Evolutionary conservation across 148 eudicot genomes (phyloP), one percentile per base, ranked within the genome.

Genomic region (Fagopyrum esculentum): DNA sequence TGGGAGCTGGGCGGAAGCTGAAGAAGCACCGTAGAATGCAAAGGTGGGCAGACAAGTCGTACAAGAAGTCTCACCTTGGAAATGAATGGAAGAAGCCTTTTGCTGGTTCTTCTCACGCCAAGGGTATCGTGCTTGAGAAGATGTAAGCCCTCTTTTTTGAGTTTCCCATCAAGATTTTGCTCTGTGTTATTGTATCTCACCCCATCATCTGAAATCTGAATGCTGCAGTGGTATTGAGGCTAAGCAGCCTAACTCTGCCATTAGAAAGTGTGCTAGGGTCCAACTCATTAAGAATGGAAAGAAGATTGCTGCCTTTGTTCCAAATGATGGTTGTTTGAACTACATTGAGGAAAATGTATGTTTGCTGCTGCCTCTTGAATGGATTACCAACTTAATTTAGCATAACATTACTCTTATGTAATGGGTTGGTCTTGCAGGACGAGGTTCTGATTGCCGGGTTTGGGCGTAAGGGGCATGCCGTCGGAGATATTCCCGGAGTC

Each of bases 401-500:
- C 9, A 49, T 35, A 35, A 35, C 40, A 35, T 35, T 35, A 35
- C 40, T 35, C 40, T 35, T 35, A 35, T 35, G 40, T 35, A 35
- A 64, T 29, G 15, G 9, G 2, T 3, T 70, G 40, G 52, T 64
- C 70, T 48, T 74, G 64, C 73, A 91, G 98, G 98, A 93, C 54
- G 98, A 93, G 81, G 97, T 93, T 64, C 78, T 91, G 93, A 93
- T 93, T 80, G 97, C 98, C 81, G 94, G 98, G 83, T 93, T 93
- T 55, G 98, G 98, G 45, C 88, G 98, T 60, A 93, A 91, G 80
- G 98, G 96, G 9, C 98, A 93, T 76, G 98, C 98, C 3, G 94
- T 93, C 43, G 98, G 98, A 89, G 97, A 93, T 89, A 93, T 91
- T 89, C 98, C 98, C 22, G 97, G 98, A 40, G 98, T 93, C 71